phyloP scores from a whole-genome alignment of 345 rosid genomes.

The Crucihimalaya himalaica region DNA sequence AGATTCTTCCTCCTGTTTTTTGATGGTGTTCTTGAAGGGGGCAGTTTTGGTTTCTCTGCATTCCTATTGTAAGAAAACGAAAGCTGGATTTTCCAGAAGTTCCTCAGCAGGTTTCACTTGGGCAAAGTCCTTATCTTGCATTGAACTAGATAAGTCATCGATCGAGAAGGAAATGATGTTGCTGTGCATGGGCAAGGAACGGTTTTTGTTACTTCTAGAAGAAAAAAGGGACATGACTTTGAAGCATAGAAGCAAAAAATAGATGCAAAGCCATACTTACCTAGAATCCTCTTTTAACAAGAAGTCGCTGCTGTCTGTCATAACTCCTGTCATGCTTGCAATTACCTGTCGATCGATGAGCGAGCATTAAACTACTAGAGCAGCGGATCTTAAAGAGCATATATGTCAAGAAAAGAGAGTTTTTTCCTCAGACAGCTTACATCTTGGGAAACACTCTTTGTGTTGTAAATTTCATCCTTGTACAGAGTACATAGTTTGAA shows the following conservation, averaged over 20 bases:
- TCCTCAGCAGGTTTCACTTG: constrained; percentile 83
- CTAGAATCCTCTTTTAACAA: constrained; percentile 89
- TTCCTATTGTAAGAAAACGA: constrained; percentile 59
- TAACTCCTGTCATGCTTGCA: constrained; percentile 87
- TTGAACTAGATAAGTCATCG: constrained; percentile 73
- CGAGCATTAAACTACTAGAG: not conserved
- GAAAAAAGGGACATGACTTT: constrained; percentile 1
- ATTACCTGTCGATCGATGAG: constrained; percentile 57
- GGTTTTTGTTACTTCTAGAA: constrained; percentile 20
- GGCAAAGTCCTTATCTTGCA: constrained; percentile 84
- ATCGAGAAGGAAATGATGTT: constrained; percentile 79
- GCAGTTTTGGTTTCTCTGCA: constrained; percentile 16
- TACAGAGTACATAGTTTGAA: constrained; percentile 90
- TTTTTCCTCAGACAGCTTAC: constrained; percentile 51
- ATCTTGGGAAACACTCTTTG: constrained; percentile 78
- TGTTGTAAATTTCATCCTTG: constrained; percentile 96
- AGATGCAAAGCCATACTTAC: constrained; percentile 40
- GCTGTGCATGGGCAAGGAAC: not conserved
- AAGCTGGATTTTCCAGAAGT: constrained; percentile 75
- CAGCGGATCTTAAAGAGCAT: not conserved
- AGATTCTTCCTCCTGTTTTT: constrained; percentile 13
- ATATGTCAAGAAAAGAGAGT: not conserved
- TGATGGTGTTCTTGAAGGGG: constrained; percentile 16
- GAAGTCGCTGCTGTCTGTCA: constrained; percentile 88
- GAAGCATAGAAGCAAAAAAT: not conserved